Evolutionary conservation across 2,329 filamentous ascomycete genomes (phyloP), one percentile per base, ranked within the genome.

Genomic region (Talaromyces marneffei): DNA sequence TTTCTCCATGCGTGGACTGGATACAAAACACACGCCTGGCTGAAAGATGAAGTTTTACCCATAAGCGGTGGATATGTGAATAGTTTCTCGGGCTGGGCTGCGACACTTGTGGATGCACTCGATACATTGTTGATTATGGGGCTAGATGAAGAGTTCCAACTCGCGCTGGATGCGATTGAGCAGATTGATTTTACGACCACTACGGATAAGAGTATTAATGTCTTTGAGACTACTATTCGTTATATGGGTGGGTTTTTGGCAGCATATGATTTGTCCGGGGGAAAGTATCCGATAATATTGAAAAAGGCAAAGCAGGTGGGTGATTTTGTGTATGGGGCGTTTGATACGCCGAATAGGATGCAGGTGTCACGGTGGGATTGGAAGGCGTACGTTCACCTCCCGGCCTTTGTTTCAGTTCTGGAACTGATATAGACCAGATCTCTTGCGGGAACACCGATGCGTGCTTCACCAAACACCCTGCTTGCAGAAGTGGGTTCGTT

Each of bases 321-420:
- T 39, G 89, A 93, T 66, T 83, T 96, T 66, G 79, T 96, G 16
- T 91, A 92, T 79, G 85, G 87, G 59, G 84, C 89, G 2, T 96
- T 96, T 69, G 91, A 96, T 74, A 97, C 93, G 1, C 91, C 91
- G 1, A 97, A 97, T 72, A 86, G 91, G 66, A 95, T 97, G 90
- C 92, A 92, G 2, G 78, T 91, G 12, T 82, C 91, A 7, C 91
- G 88, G 72, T 95, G 92, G 77, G 79, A 83, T 64, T 96, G 89
- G 90, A 84, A 85, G 70, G 89, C 87, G 66, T 83, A 70, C 68
- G 77, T 25, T 40, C 18, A 5, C 10, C 9, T 37, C 14, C 39
- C 33, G 25, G 29, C 4, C 1, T 52, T 35, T 10, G 12, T 16
- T 23, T 35, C 5, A 12, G 18, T 33, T 14, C 8, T 55, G 23